Evolutionary conservation across 2,329 filamentous ascomycete species (phyloP).

Genomic region (Stagonosporopsis chrysanthemi): DNA sequence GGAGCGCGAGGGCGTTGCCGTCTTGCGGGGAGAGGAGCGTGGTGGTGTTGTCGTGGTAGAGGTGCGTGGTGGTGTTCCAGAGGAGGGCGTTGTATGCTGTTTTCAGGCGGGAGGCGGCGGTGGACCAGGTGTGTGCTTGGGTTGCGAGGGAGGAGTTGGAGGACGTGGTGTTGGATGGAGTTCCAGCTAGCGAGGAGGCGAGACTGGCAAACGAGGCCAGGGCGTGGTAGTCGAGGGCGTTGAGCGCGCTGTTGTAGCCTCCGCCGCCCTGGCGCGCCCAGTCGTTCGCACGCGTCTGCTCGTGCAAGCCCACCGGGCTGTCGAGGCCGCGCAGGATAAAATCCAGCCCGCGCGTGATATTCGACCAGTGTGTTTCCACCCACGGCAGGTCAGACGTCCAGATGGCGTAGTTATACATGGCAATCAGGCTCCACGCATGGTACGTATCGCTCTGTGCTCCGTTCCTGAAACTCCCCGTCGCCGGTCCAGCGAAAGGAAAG

Average conservation of each 20-base stretch:
- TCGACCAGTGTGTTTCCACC: conserved; percentile 23
- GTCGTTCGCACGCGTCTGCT: conserved; percentile 34
- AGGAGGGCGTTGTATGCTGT: conserved; percentile 21
- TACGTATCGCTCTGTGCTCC: conserved; percentile 32
- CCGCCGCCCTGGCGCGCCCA: conserved; percentile 43
- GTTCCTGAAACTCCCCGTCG: conserved; percentile 13
- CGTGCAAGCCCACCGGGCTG: conserved; percentile 22
- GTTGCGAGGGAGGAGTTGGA: background rate
- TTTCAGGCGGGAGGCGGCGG: conserved; percentile 19
- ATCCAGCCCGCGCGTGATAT: conserved; percentile 24
- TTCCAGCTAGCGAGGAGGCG: conserved; percentile 16
- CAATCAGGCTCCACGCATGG: conserved; percentile 32
- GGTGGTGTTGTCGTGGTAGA: conserved; percentile 32
- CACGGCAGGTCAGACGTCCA: conserved; percentile 24
- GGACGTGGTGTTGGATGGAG: background rate
- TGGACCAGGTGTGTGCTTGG: conserved; percentile 14
- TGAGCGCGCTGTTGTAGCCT: conserved; percentile 43
- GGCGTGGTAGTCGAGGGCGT: conserved; percentile 44
- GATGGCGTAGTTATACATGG: conserved; percentile 31
- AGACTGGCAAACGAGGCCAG: conserved; percentile 31
- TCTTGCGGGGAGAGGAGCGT: conserved; percentile 34
- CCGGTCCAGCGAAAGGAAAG: conserved; percentile 30
- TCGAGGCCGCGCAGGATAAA: conserved; percentile 23
- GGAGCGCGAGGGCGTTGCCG: conserved; percentile 31
- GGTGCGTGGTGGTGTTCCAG: conserved; percentile 8